phyloP scores from a whole-genome alignment of 2,329 filamentous ascomycete species.

The Akanthomyces dipterigenus region DNA sequence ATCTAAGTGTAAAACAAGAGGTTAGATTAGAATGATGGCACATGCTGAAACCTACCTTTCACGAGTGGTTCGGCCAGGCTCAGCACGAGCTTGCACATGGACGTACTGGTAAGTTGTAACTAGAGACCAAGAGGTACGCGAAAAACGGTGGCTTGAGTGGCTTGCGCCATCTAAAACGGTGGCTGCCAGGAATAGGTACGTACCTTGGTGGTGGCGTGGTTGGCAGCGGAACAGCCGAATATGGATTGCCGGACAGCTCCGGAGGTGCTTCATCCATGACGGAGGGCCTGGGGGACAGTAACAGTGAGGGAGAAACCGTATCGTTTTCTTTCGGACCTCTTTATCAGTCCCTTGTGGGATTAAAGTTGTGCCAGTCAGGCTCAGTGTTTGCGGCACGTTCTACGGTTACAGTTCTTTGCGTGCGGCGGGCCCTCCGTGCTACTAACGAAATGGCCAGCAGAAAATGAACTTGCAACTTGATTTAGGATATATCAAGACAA shows the following conservation, averaged over 20 bases:
- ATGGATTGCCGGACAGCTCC: constrained; percentile 4
- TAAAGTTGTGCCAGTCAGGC: background rate
- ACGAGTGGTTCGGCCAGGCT: background rate
- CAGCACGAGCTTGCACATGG: too few species aligned
- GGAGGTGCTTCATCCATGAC: background rate
- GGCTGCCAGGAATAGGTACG: background rate
- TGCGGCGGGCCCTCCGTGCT: too few species aligned
- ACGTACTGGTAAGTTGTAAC: too few species aligned
- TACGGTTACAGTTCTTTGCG: background rate
- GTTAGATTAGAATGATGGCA: background rate
- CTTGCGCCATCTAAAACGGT: constrained; percentile 7
- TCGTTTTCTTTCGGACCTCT: background rate
- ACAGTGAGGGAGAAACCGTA: background rate
- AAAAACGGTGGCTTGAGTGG: background rate
- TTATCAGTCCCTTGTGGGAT: background rate
- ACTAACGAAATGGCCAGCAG: too few species aligned
- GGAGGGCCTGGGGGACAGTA: background rate
- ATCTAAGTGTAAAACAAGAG: background rate
- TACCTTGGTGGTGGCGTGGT: background rate
- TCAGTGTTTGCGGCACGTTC: background rate
- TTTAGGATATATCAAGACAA: too few species aligned
- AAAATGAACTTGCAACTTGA: too few species aligned
- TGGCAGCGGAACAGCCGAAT: constrained; percentile 4
- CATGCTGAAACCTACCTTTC: background rate
- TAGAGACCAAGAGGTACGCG: too few species aligned